Percentiles rank a stretch among this genome's conserved stretches.
These are phyloP conservation scores for Paramecium octaurelia DNA, from an alignment of 73 alveolate genomes.

Conservation along the genomic window DNA sequence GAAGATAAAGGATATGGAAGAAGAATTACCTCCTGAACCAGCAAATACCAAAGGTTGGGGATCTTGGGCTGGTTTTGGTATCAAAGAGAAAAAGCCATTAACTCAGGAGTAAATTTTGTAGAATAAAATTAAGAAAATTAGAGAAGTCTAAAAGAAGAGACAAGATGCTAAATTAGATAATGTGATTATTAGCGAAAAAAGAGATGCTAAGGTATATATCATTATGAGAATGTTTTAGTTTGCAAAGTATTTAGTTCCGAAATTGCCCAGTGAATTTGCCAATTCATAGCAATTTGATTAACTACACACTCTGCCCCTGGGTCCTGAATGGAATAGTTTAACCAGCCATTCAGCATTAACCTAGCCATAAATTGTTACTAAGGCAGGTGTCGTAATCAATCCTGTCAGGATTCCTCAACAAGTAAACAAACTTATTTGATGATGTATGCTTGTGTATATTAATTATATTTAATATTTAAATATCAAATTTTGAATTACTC, in stretches of 20 bases:
- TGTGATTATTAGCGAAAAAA: conserved; percentile 43
- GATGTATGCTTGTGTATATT: background rate
- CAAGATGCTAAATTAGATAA: conserved; percentile 34
- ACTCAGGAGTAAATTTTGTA: background rate
- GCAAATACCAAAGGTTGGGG: conserved; percentile 29
- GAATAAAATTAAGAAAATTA: conserved; percentile 27
- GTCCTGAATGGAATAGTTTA: conserved; percentile 54
- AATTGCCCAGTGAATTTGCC: background rate
- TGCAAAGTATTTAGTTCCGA: background rate
- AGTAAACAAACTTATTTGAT: background rate
- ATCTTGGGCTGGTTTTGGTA: conserved; percentile 41
- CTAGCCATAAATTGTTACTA: background rate
- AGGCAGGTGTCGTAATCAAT: conserved; percentile 16
- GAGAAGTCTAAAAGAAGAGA: conserved; percentile 10
- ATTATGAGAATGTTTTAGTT: background rate
- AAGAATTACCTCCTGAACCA: background rate
- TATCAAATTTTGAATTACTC: background rate
- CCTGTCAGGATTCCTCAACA: conserved; percentile 28
- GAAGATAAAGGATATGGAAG: conserved; percentile 8
- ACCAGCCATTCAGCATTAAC: background rate
- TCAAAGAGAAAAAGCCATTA: conserved; percentile 29
- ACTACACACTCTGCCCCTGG: background rate
- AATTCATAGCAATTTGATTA: conserved; percentile 18
- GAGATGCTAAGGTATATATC: background rate
- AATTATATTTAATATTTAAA: background rate